A percentile compares a stretch with the other conserved stretches of the same genome.
These are phyloP conservation scores for Hamamelis virginiana DNA, from an alignment of 164 flowering plant species.

Conservation along the genomic window DNA sequence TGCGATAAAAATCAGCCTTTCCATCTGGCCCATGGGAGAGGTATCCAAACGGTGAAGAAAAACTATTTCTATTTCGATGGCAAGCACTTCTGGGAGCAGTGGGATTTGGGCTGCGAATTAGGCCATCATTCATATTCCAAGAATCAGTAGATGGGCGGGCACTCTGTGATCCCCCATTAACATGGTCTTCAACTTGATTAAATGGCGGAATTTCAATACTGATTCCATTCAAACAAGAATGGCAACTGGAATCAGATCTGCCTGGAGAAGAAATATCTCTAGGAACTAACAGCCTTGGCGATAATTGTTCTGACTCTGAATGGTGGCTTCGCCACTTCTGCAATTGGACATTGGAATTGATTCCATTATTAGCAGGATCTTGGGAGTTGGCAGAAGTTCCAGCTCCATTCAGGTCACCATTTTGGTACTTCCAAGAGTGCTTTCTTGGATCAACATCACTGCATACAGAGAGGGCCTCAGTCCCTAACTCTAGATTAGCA, in stretches of 20 bases:
- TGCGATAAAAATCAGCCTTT: conserved; percentile 34
- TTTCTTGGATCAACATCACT: conserved; percentile 25
- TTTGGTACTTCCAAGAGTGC: conserved; percentile 6
- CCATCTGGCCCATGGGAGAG: conserved; percentile 58
- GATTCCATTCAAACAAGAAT: conserved; percentile 34
- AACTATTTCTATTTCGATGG: conserved; percentile 42
- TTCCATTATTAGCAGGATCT: conserved; percentile 20
- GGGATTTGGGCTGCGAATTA: conserved; percentile 50
- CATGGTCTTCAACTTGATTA: conserved; percentile 30
- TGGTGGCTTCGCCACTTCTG: conserved; percentile 18
- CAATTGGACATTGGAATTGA: conserved; percentile 16
- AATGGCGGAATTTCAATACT: conserved; percentile 47
- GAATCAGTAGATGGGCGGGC: conserved; percentile 33
- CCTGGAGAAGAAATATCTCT: conserved; percentile 19
- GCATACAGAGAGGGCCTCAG: conserved; percentile 20
- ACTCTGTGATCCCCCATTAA: conserved; percentile 27
- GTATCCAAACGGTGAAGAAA: conserved; percentile 42
- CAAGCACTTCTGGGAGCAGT: conserved; percentile 68
- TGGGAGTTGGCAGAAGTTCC: conserved; percentile 26
- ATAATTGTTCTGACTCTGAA: conserved; percentile 17
- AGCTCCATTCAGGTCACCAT: conserved; percentile 18
- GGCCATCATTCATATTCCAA: conserved; percentile 43
- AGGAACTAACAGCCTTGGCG: conserved; percentile 19
- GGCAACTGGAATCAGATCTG: conserved; percentile 20
- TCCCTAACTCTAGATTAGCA: conserved; percentile 21